Evolutionary conservation across 1,139 yeast species (phyloP).

Genomic region (Petasospora rhodanensis): DNA sequence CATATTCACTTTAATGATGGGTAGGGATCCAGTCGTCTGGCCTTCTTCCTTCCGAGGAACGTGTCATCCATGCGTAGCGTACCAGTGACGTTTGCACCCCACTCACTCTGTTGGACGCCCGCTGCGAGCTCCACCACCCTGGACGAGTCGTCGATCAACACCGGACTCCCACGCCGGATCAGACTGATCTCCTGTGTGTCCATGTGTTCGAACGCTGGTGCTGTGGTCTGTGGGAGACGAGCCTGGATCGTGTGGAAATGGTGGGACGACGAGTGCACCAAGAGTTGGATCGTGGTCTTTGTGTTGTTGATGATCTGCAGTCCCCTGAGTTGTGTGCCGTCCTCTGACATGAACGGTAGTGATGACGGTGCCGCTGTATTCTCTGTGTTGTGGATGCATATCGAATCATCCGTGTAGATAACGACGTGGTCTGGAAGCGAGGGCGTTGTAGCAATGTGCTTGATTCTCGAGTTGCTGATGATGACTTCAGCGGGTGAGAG

Average conservation of each 20-base stretch:
- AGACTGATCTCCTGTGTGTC: conserved; percentile 14
- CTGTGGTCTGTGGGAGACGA: neutral
- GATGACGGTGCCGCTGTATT: conserved; percentile 3
- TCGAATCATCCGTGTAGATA: conserved; percentile 10
- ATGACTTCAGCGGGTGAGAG: conserved; percentile 7
- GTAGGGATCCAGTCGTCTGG: too few species aligned
- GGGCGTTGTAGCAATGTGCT: conserved; percentile 7
- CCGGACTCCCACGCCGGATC: conserved; percentile 18
- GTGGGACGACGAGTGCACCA: conserved; percentile 8
- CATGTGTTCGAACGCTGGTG: conserved; percentile 11
- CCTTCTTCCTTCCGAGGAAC: conserved; percentile 12
- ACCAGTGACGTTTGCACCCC: conserved; percentile 18
- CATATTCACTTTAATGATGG: too few species aligned
- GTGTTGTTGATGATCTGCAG: conserved; percentile 8
- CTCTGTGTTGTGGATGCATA: conserved; percentile 8
- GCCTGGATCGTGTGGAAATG: conserved; percentile 6
- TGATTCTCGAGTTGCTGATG: conserved; percentile 9
- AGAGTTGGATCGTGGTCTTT: conserved; percentile 6
- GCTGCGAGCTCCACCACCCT: conserved; percentile 19
- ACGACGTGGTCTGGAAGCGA: conserved; percentile 5
- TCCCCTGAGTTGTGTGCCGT: conserved; percentile 6
- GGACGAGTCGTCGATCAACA: conserved; percentile 16
- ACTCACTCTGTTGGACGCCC: conserved; percentile 23
- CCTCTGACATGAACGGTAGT: conserved; percentile 4
- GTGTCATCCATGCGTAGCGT: conserved; percentile 17